These are phyloP conservation scores for Heracleum sosnowskyi DNA, from an alignment of 129 eudicot species.

Conservation along the genomic window DNA sequence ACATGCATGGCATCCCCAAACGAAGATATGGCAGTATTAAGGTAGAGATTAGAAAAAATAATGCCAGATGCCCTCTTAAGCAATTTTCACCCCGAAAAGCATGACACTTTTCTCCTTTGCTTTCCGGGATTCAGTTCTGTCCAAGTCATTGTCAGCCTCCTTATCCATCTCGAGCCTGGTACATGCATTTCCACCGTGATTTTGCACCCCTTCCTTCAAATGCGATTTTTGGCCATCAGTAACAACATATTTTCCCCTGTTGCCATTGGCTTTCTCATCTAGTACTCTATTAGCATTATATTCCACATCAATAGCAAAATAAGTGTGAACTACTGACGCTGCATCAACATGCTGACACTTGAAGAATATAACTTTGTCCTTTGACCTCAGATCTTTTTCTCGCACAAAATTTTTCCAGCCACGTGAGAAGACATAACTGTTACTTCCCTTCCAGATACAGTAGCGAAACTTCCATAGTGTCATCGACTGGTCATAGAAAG, in stretches of 20 bases:
- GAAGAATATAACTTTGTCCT: constrained; percentile 48
- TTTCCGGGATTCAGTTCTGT: neutral
- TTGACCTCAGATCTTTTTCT: constrained; percentile 26
- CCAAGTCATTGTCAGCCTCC: neutral
- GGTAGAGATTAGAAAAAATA: too few species aligned
- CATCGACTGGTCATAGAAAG: constrained; percentile 24
- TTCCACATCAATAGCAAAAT: constrained; percentile 41
- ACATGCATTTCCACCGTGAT: neutral
- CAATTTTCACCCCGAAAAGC: constrained; percentile 59
- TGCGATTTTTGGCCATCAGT: neutral
- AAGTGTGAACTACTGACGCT: neutral
- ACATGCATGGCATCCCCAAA: too few species aligned
- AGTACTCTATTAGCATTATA: neutral
- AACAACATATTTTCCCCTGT: constrained; percentile 8
- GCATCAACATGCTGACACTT: constrained; percentile 18
- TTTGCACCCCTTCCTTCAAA: constrained; percentile 15
- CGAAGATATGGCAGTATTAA: too few species aligned
- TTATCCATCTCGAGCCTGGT: neutral
- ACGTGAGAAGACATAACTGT: constrained; percentile 35
- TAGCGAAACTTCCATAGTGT: constrained; percentile 37
- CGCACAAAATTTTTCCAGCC: constrained; percentile 48
- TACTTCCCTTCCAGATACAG: constrained; percentile 41
- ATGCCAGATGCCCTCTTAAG: constrained; percentile 5
- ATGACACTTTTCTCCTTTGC: constrained; percentile 27
- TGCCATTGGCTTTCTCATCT: neutral